These are phyloP conservation scores for Ganoderma resinaceum DNA, from an alignment of 1,284 basidiomycete genomes.

Conservation along the genomic window DNA sequence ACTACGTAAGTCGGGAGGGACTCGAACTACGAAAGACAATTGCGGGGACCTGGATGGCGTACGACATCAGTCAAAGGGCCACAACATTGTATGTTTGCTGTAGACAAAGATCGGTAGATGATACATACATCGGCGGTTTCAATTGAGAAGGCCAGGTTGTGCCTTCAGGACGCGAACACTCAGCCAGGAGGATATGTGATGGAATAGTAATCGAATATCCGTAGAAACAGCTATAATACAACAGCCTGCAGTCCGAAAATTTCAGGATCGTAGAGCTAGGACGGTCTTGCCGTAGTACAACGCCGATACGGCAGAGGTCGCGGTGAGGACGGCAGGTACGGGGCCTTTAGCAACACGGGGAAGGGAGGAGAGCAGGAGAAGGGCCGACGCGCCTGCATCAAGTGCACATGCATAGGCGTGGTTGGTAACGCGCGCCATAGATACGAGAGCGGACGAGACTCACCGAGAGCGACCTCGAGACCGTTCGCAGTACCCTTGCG, in stretches of 20 bases:
- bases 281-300: constrained; percentile 77
- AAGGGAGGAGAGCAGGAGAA: constrained; percentile 80
- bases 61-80: no score
- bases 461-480: constrained; percentile 78
- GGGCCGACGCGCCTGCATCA: constrained; percentile 71
- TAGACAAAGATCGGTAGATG: no score
- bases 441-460: constrained; percentile 34
- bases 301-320: constrained; percentile 66
- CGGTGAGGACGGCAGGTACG: constrained; percentile 71
- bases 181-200: no score
- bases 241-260: not conserved
- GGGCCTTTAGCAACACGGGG: constrained; percentile 82
- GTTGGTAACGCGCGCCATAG: constrained; percentile 11
- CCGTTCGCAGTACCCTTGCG: constrained; percentile 76
- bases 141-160: no score
- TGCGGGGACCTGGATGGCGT: no score
- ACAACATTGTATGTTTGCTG: no score
- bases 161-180: no score
- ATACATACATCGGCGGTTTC: no score
- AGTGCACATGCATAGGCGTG: not conserved
- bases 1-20: no score
- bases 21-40: no score
- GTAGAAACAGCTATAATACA: constrained; percentile 25
- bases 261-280: constrained; percentile 43
- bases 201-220: constrained; percentile 12